phyloP scores from a whole-genome alignment of 2,329 filamentous ascomycete genomes.

The Aspergillus vadensis region DNA sequence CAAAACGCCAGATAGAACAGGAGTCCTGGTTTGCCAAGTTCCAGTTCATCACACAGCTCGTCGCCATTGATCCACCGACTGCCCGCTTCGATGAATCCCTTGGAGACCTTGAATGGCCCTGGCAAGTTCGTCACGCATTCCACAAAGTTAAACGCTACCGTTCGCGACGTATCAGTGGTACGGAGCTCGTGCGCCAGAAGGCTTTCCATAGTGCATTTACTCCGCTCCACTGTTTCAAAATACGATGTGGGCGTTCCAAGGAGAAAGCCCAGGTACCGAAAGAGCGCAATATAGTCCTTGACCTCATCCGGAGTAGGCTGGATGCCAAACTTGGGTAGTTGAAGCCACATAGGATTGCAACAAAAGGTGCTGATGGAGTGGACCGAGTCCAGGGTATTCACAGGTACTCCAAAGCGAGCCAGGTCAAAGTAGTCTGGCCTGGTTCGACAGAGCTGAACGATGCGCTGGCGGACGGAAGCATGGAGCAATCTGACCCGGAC shows the following conservation, averaged over 20 bases:
- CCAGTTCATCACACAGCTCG: slow-evolving; percentile 40
- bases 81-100: slow-evolving; percentile 39
- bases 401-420: slow-evolving; percentile 61
- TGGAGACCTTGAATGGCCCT: slow-evolving; percentile 38
- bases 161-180: slow-evolving; percentile 37
- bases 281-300: slow-evolving; percentile 69
- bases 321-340: slow-evolving; percentile 70
- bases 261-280: slow-evolving; percentile 70
- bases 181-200: slow-evolving; percentile 33
- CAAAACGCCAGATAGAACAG: slow-evolving; percentile 18
- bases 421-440: slow-evolving; percentile 63
- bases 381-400: slow-evolving; percentile 73
- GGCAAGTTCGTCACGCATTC: slow-evolving; percentile 41
- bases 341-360: slow-evolving; percentile 64
- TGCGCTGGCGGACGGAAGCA: slow-evolving; percentile 65
- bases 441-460: slow-evolving; percentile 57
- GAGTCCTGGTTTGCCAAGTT: slow-evolving; percentile 34
- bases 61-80: slow-evolving; percentile 45
- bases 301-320: slow-evolving; percentile 61
- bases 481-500: slow-evolving; percentile 69
- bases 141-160: slow-evolving; percentile 44
- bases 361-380: slow-evolving; percentile 71
- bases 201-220: slow-evolving; percentile 63
- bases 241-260: slow-evolving; percentile 65
- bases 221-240: slow-evolving; percentile 58